These are phyloP conservation scores for Cardamine occulta DNA, from an alignment of 345 rosid genomes.

Conservation along the genomic window DNA sequence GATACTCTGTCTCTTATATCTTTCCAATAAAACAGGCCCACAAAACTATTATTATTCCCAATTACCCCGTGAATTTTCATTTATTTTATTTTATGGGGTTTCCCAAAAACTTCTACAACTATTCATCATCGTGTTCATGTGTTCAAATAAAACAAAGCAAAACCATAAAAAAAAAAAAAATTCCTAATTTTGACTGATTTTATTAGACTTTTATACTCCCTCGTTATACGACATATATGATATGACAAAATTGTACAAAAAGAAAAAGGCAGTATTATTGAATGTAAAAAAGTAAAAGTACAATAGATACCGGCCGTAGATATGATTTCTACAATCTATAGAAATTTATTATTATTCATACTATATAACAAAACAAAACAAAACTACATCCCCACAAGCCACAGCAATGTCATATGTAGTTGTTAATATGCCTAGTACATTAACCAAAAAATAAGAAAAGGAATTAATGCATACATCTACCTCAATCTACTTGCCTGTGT, in stretches of 20 bases:
- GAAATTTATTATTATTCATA: not conserved
- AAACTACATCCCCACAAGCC: slow-evolving; percentile 12
- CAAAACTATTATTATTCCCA: slow-evolving; percentile 35
- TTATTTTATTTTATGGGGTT: not conserved
- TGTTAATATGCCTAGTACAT: slow-evolving; percentile 41
- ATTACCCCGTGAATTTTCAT: slow-evolving; percentile 11
- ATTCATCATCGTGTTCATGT: slow-evolving; percentile 14
- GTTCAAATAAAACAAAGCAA: slow-evolving; percentile 23
- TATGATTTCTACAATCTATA: slow-evolving; percentile 5
- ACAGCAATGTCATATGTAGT: slow-evolving; percentile 15
- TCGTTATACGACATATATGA: slow-evolving; percentile 40
- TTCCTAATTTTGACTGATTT: slow-evolving; percentile 22
- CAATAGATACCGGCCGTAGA: not conserved
- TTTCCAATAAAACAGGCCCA: slow-evolving; percentile 40
- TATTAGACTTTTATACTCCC: slow-evolving; percentile 29
- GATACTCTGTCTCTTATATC: slow-evolving; percentile 29
- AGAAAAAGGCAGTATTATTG: slow-evolving; percentile 25
- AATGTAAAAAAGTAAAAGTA: slow-evolving; percentile 24
- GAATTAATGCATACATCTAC: slow-evolving; percentile 34
- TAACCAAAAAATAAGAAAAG: not conserved
- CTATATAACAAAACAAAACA: not conserved
- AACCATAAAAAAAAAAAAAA: slow-evolving; percentile 2
- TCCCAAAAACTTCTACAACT: not conserved
- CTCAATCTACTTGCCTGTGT: slow-evolving; percentile 31
- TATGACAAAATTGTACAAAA: slow-evolving; percentile 37